Percentiles rank a stretch among this genome's conserved stretches.
phyloP scores from a whole-genome alignment of 306 rosid species.

The Senna siamea region DNA sequence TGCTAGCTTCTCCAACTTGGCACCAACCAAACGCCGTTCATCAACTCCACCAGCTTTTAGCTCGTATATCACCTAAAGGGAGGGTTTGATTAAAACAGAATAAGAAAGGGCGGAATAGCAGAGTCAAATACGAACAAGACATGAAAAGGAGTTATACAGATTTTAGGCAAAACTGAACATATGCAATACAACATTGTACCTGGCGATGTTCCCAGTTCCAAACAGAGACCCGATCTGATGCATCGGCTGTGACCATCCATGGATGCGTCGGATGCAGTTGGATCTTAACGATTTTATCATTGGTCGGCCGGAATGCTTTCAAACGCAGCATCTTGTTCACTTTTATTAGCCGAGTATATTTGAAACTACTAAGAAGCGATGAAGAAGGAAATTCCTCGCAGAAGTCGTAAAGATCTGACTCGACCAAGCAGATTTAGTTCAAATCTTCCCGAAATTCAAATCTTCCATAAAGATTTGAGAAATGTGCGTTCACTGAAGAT shows the following conservation, averaged over 20 bases:
- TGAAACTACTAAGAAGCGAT: not conserved
- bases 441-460: conserved; percentile 24
- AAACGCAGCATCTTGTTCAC: conserved; percentile 70
- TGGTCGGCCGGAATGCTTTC: conserved; percentile 86
- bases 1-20: conserved; percentile 95
- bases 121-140: not conserved
- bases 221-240: conserved; percentile 95
- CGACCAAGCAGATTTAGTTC: conserved; percentile 29
- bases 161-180: not conserved
- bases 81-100: not conserved
- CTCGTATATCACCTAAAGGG: conserved; percentile 79
- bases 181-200: conserved; percentile 44
- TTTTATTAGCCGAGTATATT: conserved; percentile 9
- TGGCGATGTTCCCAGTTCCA: conserved; percentile 99
- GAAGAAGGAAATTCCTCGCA: not conserved
- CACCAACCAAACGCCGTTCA: conserved; percentile 95
- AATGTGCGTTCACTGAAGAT: conserved; percentile 45
- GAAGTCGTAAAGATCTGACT: conserved; percentile 36
- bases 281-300: conserved; percentile 92
- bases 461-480: conserved; percentile 23
- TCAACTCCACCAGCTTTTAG: conserved; percentile 98
- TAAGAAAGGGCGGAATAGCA: not conserved
- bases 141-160: not conserved
- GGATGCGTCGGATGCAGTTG: conserved; percentile 99
- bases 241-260: conserved; percentile 99